Conservation (phyloP, 2,329 filamentous ascomycete species). For the Aspergillus persii region DNA sequence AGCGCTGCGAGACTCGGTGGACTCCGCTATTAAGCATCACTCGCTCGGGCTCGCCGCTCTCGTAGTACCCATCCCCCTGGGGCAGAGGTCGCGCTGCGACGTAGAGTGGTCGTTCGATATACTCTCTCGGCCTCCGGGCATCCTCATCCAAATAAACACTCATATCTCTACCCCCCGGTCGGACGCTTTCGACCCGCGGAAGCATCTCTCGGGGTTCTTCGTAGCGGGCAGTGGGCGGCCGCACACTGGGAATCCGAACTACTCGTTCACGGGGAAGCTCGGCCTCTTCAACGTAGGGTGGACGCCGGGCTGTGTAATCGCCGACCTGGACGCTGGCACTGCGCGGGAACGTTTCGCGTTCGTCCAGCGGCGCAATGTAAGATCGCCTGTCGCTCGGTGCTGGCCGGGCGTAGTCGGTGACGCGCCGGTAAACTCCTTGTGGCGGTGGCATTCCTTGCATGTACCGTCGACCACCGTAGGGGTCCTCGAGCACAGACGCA, state of each 20-base stretch:
- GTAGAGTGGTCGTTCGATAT: slow-evolving; percentile 45
- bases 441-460: slow-evolving; percentile 47
- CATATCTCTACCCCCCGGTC: slow-evolving; percentile 42
- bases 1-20: slow-evolving; percentile 34
- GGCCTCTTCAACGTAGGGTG: slow-evolving; percentile 63
- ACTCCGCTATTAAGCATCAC: slow-evolving; percentile 31
- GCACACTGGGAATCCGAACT: slow-evolving; percentile 57
- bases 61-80: slow-evolving; percentile 38
- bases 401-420: slow-evolving; percentile 36
- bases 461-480: slow-evolving; percentile 41
- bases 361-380: slow-evolving; percentile 33
- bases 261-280: slow-evolving; percentile 57
- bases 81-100: slow-evolving; percentile 33
- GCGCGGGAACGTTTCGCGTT: slow-evolving; percentile 36
- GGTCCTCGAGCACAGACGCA: slow-evolving; percentile 43
- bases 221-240: slow-evolving; percentile 50
- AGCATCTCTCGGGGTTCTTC: slow-evolving; percentile 41
- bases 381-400: slow-evolving; percentile 29
- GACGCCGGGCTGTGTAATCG: slow-evolving; percentile 38
- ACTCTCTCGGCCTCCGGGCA: slow-evolving; percentile 46
- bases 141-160: slow-evolving; percentile 45
- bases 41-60: slow-evolving; percentile 33
- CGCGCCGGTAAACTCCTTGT: slow-evolving; percentile 39
- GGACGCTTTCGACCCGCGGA: slow-evolving; percentile 43
- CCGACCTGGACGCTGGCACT: slow-evolving; percentile 42